Evolutionary conservation across 208 protist species (phyloP), one percentile per base, ranked within the genome.

Genomic region (Leishmania tarentolae): DNA sequence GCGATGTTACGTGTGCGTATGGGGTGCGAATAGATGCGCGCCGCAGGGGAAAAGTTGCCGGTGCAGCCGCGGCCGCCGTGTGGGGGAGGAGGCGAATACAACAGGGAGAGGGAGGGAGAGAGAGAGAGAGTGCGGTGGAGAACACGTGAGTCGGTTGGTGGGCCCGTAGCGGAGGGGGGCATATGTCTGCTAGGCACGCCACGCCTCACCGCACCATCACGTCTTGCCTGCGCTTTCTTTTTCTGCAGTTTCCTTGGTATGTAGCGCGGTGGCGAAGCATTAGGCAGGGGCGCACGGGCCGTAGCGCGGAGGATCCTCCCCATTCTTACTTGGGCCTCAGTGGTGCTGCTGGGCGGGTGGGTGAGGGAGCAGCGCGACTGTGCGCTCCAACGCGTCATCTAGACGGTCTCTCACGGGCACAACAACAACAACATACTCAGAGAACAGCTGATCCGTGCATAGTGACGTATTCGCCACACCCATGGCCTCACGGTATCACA

Each of bases 401-500:
- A 71, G 40, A 71, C 3, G 9, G 46, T 17, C 66, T 28, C 31
- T 40, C 66, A 46, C 40, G 31, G 35, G 19, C 19, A 44, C 15
- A 8, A 46, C 59, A 28, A 28, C 59, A 28, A 47, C 46, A 47
- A 17, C 59, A 40, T 31, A 68, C 28, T 42, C 31, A 9, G 31
- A 68, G 4, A 24, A 40, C 61, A 68, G 8, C 61, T 13, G 17
- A 15, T 15, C 31, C 37, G 61, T 19, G 61, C 15, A 42, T 68
- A 31, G 19, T 68, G 61, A 40, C 46, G 28, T 7, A 8, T 4
- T 46, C 17, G n/a, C 19, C 52, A 21, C 1, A n/a, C 28, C 3
- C 50, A 57, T 61, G 11, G 50, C 72, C 35, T 63, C 72, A 76
- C 31, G 72, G 15, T 50, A 42, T 50, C 46, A 47, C 59, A 84